Conservation (phyloP, 2,329 filamentous ascomycete genomes). For the Neopestalotiopsis sp. region DNA sequence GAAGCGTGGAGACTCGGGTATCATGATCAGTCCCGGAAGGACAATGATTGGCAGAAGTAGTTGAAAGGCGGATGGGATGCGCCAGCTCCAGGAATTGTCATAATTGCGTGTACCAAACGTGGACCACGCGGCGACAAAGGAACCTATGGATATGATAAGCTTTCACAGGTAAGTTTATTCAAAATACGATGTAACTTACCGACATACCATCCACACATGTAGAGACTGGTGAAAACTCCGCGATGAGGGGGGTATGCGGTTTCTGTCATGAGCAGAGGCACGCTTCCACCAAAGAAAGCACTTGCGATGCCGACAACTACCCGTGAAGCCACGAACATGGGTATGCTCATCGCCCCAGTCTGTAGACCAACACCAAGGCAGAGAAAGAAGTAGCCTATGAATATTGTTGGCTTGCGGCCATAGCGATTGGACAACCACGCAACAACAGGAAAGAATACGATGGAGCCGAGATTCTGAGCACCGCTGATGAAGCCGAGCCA, state of each 20-base stretch:
- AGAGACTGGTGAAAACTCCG: constrained; percentile 16
- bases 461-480: constrained; percentile 42
- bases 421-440: constrained; percentile 41
- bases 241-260: constrained; percentile 33
- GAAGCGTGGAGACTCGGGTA: constrained; percentile 34
- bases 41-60: constrained; percentile 43
- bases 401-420: constrained; percentile 40
- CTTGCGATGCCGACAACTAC: constrained; percentile 32
- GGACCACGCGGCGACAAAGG: constrained; percentile 22
- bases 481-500: constrained; percentile 43
- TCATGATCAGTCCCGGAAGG: neutral
- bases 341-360: constrained; percentile 23
- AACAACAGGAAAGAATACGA: constrained; percentile 41
- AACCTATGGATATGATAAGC: constrained; percentile 19
- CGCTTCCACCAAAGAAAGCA: constrained; percentile 28
- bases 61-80: constrained; percentile 49
- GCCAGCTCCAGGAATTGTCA: constrained; percentile 39
- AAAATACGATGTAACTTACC: constrained; percentile 4
- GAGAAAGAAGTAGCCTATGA: constrained; percentile 36
- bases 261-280: constrained; percentile 34
- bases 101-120: constrained; percentile 25
- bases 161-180: constrained; percentile 4
- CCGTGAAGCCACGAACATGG: constrained; percentile 30
- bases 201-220: neutral
- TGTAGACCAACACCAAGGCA: constrained; percentile 35